Evolutionary conservation across 805 yeast species (phyloP).

Genomic region (Starmera caribaea): DNA sequence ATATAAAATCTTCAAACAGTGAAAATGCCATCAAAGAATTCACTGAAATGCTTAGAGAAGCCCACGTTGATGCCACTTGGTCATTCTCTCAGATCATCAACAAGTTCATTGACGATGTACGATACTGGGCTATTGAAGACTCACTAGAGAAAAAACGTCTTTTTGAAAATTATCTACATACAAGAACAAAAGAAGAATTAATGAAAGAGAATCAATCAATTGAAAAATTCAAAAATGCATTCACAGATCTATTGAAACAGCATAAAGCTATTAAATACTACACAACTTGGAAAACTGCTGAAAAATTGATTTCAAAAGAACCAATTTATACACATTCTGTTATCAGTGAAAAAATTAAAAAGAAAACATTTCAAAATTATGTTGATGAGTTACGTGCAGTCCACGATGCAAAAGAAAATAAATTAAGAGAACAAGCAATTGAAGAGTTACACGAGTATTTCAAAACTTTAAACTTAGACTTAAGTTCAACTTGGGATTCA

Average conservation of each 20-base stretch:
- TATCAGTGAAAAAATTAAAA: slow-evolving; percentile 47
- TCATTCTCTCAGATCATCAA: slow-evolving; percentile 60
- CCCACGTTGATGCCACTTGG: slow-evolving; percentile 64
- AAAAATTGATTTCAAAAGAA: slow-evolving; percentile 38
- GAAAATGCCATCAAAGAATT: slow-evolving; percentile 38
- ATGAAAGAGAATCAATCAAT: slow-evolving; percentile 41
- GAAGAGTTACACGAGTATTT: slow-evolving; percentile 44
- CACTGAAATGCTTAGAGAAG: slow-evolving; percentile 39
- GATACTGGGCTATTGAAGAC: slow-evolving; percentile 61
- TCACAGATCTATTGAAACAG: slow-evolving; percentile 33
- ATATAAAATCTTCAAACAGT: slow-evolving; percentile 10
- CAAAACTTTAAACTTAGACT: slow-evolving; percentile 20
- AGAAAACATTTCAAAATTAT: slow-evolving; percentile 43
- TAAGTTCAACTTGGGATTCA: slow-evolving; percentile 12
- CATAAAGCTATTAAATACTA: slow-evolving; percentile 38
- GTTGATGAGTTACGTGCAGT: slow-evolving; percentile 27
- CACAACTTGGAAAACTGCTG: slow-evolving; percentile 57
- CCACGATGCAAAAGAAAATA: slow-evolving; percentile 15
- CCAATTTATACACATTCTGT: slow-evolving; percentile 55
- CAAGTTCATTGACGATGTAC: slow-evolving; percentile 43
- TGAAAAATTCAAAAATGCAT: slow-evolving; percentile 48
- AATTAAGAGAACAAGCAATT: slow-evolving; percentile 37
- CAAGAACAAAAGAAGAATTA: slow-evolving; percentile 39
- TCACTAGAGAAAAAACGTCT: slow-evolving; percentile 47
- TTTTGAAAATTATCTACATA: slow-evolving; percentile 57